phyloP scores from a whole-genome alignment of 1,284 basidiomycete genomes.

The Neotropicomus parvogracilis region DNA sequence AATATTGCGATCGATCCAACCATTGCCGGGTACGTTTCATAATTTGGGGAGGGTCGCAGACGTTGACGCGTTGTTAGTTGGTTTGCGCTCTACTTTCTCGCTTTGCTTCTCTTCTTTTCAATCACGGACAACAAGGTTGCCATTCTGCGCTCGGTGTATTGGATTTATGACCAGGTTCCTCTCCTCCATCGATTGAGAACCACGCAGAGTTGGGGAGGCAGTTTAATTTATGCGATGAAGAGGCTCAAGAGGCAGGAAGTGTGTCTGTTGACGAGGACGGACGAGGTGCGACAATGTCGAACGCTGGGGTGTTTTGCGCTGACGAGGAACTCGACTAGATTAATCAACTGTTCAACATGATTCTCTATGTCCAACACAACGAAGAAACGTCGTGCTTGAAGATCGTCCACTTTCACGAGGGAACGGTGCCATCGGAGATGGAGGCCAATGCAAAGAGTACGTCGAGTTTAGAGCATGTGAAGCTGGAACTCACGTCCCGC shows the following conservation, averaged over 20 bases:
- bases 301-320: not conserved
- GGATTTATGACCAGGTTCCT: constrained; percentile 61
- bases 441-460: constrained; percentile 61
- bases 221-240: constrained; percentile 41
- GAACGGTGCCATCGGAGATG: constrained; percentile 50
- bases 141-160: constrained; percentile 52
- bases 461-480: constrained; percentile 3
- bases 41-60: not conserved
- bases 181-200: constrained; percentile 38
- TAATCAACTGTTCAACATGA: constrained; percentile 57
- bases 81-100: constrained; percentile 57
- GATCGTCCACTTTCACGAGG: constrained; percentile 61
- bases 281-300: constrained; percentile 47
- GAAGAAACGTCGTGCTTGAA: constrained; percentile 67
- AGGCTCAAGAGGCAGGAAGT: constrained; percentile 51
- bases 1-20: constrained; percentile 56
- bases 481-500: constrained; percentile 4
- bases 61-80: constrained; percentile 41
- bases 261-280: constrained; percentile 55
- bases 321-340: constrained; percentile 42
- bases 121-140: constrained; percentile 50
- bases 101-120: constrained; percentile 45
- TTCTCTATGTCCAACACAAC: constrained; percentile 60
- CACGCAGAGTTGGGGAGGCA: constrained; percentile 41
- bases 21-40: constrained; percentile 46